phyloP scores from a whole-genome alignment of 2,329 filamentous ascomycete species.

The Pezicula neosporulosa region DNA sequence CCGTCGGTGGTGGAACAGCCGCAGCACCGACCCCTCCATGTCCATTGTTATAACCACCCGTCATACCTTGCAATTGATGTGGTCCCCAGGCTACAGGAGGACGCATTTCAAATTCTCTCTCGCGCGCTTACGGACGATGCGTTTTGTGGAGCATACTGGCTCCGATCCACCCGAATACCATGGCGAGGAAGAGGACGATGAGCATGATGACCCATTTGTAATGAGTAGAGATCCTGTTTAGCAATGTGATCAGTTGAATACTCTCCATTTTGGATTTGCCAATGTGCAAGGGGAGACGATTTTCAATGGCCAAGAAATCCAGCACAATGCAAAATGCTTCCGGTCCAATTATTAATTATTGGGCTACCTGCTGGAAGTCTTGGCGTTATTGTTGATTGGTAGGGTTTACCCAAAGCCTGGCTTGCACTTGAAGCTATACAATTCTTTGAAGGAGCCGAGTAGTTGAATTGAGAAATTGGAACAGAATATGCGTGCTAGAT shows the following conservation, averaged over 20 bases:
- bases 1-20: not conserved
- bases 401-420: too few species aligned
- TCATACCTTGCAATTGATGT: slow-evolving; percentile 29
- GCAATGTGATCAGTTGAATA: not conserved
- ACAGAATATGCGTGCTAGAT: too few species aligned
- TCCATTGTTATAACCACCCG: slow-evolving; percentile 19
- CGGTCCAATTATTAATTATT: too few species aligned
- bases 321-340: too few species aligned
- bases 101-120: slow-evolving; percentile 39
- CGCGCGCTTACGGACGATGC: slow-evolving; percentile 69
- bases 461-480: too few species aligned
- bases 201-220: slow-evolving; percentile 82
- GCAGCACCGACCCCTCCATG: slow-evolving; percentile 11
- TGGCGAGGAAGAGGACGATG: slow-evolving; percentile 67
- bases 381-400: too few species aligned
- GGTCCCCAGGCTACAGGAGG: slow-evolving; percentile 33
- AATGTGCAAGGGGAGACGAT: too few species aligned
- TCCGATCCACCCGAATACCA: slow-evolving; percentile 62
- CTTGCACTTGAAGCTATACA: too few species aligned
- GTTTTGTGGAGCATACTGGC: slow-evolving; percentile 70
- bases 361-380: too few species aligned
- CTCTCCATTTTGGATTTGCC: not conserved
- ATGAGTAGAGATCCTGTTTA: slow-evolving; percentile 61
- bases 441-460: too few species aligned
- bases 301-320: too few species aligned